Percentiles rank a stretch among this genome's conserved stretches.
Conservation (phyloP, 2,329 filamentous ascomycete genomes). For the Hypoxylon sp. region DNA sequence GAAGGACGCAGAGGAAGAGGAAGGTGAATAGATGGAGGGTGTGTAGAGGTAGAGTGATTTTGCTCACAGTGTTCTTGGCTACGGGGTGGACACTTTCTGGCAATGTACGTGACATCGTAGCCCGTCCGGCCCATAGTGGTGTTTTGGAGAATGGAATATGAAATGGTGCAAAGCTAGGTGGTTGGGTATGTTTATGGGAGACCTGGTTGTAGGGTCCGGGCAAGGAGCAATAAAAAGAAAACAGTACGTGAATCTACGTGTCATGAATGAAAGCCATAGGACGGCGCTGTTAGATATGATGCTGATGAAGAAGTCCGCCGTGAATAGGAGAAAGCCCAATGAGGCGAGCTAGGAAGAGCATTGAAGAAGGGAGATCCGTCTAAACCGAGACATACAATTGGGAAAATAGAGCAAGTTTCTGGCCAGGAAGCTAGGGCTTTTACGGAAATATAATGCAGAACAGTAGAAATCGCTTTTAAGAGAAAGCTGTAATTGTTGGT, state of each 20-base stretch:
- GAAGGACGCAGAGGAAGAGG: neutral
- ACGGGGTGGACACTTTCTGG: neutral
- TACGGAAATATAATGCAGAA: neutral
- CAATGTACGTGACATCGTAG: neutral
- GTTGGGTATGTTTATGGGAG: neutral
- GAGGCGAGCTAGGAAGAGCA: neutral
- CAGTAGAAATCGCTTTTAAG: neutral
- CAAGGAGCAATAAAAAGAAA: neutral
- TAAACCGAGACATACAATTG: neutral
- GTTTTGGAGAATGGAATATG: neutral
- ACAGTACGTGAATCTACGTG: neutral
- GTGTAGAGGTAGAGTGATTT: neutral
- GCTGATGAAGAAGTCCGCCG: neutral
- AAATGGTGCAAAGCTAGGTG: neutral
- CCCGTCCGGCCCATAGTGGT: conserved; percentile 2
- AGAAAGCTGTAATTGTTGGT: neutral
- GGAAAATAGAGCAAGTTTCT: neutral
- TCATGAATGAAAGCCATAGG: neutral
- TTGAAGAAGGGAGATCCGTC: neutral
- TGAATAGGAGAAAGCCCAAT: neutral
- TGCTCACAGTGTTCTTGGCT: neutral
- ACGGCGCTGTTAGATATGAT: neutral
- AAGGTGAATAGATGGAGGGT: neutral
- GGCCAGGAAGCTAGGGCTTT: neutral
- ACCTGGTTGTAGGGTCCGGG: neutral